Percentiles rank a stretch among this genome's conserved stretches.
Conservation (phyloP, 306 rosid species). For the Inga leiocalycina region DNA sequence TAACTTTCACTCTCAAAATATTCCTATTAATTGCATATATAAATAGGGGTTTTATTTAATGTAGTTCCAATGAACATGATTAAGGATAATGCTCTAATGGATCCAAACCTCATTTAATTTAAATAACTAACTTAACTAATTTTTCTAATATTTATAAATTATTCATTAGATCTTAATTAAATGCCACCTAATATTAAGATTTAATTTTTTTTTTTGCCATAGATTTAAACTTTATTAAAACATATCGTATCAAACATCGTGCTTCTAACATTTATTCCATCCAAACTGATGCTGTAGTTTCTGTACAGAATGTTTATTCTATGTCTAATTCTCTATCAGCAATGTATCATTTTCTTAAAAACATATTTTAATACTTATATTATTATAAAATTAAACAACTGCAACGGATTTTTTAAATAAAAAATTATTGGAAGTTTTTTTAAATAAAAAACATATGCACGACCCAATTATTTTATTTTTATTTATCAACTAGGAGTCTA, state of each 20-base stretch:
- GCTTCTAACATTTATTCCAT: not conserved
- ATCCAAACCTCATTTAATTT: no score
- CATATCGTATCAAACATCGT: not conserved
- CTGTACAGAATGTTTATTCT: not conserved
- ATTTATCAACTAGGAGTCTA: not conserved
- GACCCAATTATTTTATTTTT: not conserved
- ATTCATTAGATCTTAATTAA: not conserved
- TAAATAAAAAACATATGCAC: not conserved
- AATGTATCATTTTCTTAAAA: not conserved
- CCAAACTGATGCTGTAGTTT: not conserved
- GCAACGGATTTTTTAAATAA: not conserved
- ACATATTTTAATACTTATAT: not conserved
- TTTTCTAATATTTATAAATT: no score
- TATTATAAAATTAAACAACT: not conserved
- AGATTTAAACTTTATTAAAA: not conserved
- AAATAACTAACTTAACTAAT: no score
- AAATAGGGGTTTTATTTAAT: accelerated
- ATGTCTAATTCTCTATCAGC: not conserved
- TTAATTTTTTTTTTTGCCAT: no score
- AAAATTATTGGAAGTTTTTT: not conserved
- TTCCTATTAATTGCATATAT: no score
- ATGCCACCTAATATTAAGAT: not conserved
- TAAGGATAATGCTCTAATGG: no score
- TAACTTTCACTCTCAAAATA: no score
- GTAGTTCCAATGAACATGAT: no score